phyloP scores from a whole-genome alignment of 2,329 filamentous ascomycete species.

The Alternaria arborescens region DNA sequence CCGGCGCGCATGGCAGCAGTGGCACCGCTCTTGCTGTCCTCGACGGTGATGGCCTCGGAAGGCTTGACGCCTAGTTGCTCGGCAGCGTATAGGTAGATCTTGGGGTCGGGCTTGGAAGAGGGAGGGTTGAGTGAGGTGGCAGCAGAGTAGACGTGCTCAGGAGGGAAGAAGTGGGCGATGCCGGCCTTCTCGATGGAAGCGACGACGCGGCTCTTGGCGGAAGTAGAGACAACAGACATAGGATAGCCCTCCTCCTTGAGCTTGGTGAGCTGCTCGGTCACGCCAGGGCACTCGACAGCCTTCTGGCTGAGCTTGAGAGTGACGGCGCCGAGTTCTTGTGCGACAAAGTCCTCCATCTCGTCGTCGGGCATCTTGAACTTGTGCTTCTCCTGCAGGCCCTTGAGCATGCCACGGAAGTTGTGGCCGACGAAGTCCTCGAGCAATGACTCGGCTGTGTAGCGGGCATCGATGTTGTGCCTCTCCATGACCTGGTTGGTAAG shows the following conservation, averaged over 20 bases:
- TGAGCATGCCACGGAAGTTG: slow-evolving; percentile 94
- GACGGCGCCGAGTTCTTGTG: slow-evolving; percentile 80
- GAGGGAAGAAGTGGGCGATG: slow-evolving; percentile 81
- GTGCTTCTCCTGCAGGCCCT: slow-evolving; percentile 77
- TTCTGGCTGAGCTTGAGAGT: slow-evolving; percentile 78
- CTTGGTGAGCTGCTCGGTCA: slow-evolving; percentile 71
- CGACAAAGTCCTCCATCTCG: slow-evolving; percentile 78
- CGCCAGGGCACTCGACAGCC: slow-evolving; percentile 73
- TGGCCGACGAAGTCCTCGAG: slow-evolving; percentile 90
- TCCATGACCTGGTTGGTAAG: slow-evolving; percentile 87
- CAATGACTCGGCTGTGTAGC: slow-evolving; percentile 80
- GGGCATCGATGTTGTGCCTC: slow-evolving; percentile 68
- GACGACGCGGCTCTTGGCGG: slow-evolving; percentile 77
- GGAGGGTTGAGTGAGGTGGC: slow-evolving; percentile 79
- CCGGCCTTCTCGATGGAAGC: slow-evolving; percentile 81
- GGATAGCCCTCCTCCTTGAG: slow-evolving; percentile 72
- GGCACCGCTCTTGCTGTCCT: slow-evolving; percentile 88
- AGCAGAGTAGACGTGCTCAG: slow-evolving; percentile 79
- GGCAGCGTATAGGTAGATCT: slow-evolving; percentile 83
- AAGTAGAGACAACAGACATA: slow-evolving; percentile 82
- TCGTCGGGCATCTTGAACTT: slow-evolving; percentile 72
- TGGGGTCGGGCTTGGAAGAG: slow-evolving; percentile 91
- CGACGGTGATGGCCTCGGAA: slow-evolving; percentile 78
- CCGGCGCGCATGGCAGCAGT: slow-evolving; percentile 78
- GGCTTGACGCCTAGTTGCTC: slow-evolving; percentile 75